Base-by-base conservation (phyloP, 2,329 filamentous ascomycete genomes). In the Phoma herbarum region DNA sequence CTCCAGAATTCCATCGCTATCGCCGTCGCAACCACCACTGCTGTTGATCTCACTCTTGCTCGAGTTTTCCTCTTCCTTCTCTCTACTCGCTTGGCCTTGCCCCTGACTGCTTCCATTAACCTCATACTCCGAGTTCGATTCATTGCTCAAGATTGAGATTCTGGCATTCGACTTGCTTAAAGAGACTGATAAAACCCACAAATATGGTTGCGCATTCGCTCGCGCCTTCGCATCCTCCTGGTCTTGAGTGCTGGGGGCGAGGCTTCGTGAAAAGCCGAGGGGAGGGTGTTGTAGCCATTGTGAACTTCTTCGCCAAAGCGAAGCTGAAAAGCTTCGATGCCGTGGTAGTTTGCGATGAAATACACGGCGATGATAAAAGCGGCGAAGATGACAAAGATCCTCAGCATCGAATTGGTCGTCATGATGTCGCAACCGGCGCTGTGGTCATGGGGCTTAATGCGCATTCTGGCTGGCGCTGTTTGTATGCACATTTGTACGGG, bases 1-100 rank as follows among this genome's bases (percentile, higher is more conserved):
- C n/a, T 44, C 35, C 10, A 16, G 4, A 22, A 25, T 29, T n/a
- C 23, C 44, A 16, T 37, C 31, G 10, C 28, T 22, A 10, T 42
- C 26, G 41, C 49, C 37, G n/a, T 37, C 35, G 9, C 35, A 18
- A 11, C 11, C 35, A 11, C 51, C 53, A 33, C 31, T 45, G 16
- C 41, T 56, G 0, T 20, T 26, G 14, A 43, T 52, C 9, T 58
- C 48, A 10, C 55, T 58, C 43, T 52, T 43, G 11, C 43, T 52
- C 3, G 49, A 52, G 10, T 49, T 29, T 6, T 39, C 43, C 6
- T 29, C 52, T 9, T 23, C 18, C 16, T 26, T 28, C 14, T 12
- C 22, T 10, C 28, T 10, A 4, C n/a, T 2, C n/a, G 7, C 10
- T 18, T 41, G 16, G 20, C 4, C 2, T 2, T 22, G 12, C 10